Base-by-base conservation (phyloP, 257 asterid genomes). In the Datura wrightii region DNA sequence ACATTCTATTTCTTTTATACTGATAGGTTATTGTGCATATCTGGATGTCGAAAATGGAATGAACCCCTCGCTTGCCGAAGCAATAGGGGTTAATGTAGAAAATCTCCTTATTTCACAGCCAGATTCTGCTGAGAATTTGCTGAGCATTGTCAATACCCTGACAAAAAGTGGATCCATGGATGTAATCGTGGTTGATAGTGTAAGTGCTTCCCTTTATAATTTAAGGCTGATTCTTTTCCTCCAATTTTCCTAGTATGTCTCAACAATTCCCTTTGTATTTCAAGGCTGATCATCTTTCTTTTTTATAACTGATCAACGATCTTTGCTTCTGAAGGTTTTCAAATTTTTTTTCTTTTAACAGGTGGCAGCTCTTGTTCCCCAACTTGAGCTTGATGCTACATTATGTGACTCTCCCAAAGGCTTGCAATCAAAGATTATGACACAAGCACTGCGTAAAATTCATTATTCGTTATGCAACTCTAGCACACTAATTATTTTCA, bases 311-410 rank as follows among this genome's bases (percentile, higher is more conserved):
- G 42, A 79, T 55, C 37, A 54, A 41, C 39, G 31, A 59, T 74
- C 70, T 56, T 59, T 56, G 52, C 66, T 31, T 44, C 62, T 82
- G 56, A 46, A 62, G 44, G 44, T 37, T 60, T 67, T 66, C 2
- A 86, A 31, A 34, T 86, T 58, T 71, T 85, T 53, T 83, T 72
- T 42, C 86, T 84, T 79, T 89, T 88, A 86, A 78, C 91, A 94
- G 98, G 99, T 96, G n/a, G 99, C 99, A 81, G 99, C 99, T 82
- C 98, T 97, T 84, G 89, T 93, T 88, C 98, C 99, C 82, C 97
- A 90, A 88, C 88, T 80, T 83, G 98, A 95, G 85, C 90, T 93
- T 59, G 98, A 95, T 53, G 86, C 91, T 34, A 67, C 46, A 6
- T 88, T 90, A 44, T 80, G 89, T 87, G 94, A 87, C 86, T 85